Evolutionary conservation across 805 yeast genomes (phyloP).

Genomic region (Naumovozyma baii): DNA sequence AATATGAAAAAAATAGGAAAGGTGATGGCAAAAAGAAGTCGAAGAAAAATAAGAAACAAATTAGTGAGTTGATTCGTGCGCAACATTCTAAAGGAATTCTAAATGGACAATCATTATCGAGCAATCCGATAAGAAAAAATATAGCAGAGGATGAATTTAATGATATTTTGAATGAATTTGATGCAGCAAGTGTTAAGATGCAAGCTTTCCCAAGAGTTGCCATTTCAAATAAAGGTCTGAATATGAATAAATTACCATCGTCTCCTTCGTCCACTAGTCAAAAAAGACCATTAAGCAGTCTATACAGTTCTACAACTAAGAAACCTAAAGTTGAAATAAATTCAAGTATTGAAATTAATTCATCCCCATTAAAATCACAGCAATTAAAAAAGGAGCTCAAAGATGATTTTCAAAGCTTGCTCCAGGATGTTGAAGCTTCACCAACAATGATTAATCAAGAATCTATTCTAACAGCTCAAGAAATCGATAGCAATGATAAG

Average conservation of each 20-base stretch:
- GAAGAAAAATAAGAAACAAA: constrained; percentile 15
- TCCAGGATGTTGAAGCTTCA: constrained; percentile 18
- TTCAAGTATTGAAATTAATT: constrained; percentile 8
- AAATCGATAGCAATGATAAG: constrained; percentile 1
- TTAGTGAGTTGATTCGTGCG: constrained; percentile 40
- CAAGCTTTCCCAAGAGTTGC: neutral
- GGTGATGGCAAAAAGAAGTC: constrained; percentile 26
- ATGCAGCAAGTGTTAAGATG: constrained; percentile 5
- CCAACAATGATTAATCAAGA: constrained; percentile 11
- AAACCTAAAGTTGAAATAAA: constrained; percentile 10
- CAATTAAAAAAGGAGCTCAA: constrained; percentile 1
- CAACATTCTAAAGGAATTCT: constrained; percentile 39
- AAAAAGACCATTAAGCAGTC: constrained; percentile 1
- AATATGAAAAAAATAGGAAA: constrained; percentile 8
- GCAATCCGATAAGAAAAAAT: constrained; percentile 32
- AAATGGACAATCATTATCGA: constrained; percentile 9
- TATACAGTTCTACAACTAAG: constrained; percentile 3
- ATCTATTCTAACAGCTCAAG: constrained; percentile 2
- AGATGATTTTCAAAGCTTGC: constrained; percentile 8
- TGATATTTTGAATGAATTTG: constrained; percentile 53
- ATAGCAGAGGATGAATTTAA: constrained; percentile 50
- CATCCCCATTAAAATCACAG: constrained; percentile 22
- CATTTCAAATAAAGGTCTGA: neutral
- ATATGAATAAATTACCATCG: constrained; percentile 4
- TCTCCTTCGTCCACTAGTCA: constrained; percentile 3